Conservation (phyloP, 805 yeast species). For the Myxozyma neglecta region DNA sequence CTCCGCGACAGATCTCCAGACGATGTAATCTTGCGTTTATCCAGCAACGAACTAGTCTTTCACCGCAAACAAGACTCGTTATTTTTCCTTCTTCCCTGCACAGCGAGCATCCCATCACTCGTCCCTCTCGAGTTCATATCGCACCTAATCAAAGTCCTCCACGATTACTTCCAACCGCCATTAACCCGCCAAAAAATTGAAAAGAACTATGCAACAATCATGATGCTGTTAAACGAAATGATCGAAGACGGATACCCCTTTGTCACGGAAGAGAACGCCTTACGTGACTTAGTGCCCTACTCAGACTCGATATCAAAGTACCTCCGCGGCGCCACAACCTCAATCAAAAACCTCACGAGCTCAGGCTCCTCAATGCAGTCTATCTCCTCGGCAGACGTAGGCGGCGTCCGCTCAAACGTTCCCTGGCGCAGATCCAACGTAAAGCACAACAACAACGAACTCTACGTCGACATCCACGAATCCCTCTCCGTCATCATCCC, state of each 20-base stretch:
- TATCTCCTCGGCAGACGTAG: slow-evolving; percentile 12
- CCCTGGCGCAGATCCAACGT: slow-evolving; percentile 83
- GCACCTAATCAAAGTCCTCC: slow-evolving; percentile 52
- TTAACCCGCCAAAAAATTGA: slow-evolving; percentile 44
- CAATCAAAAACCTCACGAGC: slow-evolving; percentile 28
- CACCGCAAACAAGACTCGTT: slow-evolving; percentile 35
- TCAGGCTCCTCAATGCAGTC: slow-evolving; percentile 21
- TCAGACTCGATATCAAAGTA: slow-evolving; percentile 56
- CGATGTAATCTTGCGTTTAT: slow-evolving; percentile 31
- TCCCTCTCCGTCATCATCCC: slow-evolving; percentile 36
- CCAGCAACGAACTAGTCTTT: slow-evolving; percentile 38
- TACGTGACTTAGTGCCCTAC: slow-evolving; percentile 69
- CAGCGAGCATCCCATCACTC: slow-evolving; percentile 47
- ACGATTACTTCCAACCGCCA: slow-evolving; percentile 59
- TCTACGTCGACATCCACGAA: slow-evolving; percentile 81
- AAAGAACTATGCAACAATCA: slow-evolving; percentile 67
- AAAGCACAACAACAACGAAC: slow-evolving; percentile 76
- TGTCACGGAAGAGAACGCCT: slow-evolving; percentile 65
- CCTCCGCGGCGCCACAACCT: slow-evolving; percentile 39
- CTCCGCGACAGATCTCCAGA: slow-evolving; percentile 17
- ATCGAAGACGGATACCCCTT: slow-evolving; percentile 75
- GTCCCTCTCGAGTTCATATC: slow-evolving; percentile 56
- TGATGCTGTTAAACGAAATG: slow-evolving; percentile 72
- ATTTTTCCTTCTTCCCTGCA: slow-evolving; percentile 38
- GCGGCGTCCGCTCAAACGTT: slow-evolving; percentile 37